A percentile compares a stretch with the other conserved stretches of the same genome.
phyloP scores from a whole-genome alignment of 306 rosid species.

The Lathyrus aphaca region DNA sequence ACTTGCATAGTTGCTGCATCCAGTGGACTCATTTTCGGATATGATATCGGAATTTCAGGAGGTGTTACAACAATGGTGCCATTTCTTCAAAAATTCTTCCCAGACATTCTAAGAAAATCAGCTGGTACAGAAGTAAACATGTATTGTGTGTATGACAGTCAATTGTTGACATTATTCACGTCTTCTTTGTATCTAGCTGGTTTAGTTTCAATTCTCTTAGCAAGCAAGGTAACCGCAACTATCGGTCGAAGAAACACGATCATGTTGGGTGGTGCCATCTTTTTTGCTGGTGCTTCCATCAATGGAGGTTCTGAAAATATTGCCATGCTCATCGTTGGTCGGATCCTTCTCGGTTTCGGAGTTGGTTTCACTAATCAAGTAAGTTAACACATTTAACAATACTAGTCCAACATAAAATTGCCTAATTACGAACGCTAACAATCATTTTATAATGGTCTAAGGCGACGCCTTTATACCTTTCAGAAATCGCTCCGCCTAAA shows the following conservation, averaged over 20 bases:
- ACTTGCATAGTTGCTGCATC: constrained; percentile 68
- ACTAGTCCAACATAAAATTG: not conserved
- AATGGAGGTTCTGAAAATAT: constrained; percentile 69
- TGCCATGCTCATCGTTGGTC: constrained; percentile 65
- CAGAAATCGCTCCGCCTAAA: constrained; percentile 72
- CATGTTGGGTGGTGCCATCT: constrained; percentile 63
- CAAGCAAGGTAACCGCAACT: constrained; percentile 51
- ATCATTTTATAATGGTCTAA: not conserved
- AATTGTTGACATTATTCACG: constrained; percentile 60
- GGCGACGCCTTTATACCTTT: constrained; percentile 70
- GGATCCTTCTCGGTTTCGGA: constrained; percentile 68
- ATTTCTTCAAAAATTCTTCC: constrained; percentile 63
- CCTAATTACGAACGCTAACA: too few species aligned
- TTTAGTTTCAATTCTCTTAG: constrained; percentile 47
- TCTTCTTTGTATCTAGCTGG: constrained; percentile 70
- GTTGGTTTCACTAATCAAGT: constrained; percentile 74
- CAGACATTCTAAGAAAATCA: constrained; percentile 51
- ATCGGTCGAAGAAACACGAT: constrained; percentile 58
- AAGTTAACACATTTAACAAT: constrained; percentile 14
- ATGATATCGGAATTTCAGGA: constrained; percentile 69
- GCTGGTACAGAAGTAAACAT: constrained; percentile 47
- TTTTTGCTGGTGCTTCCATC: constrained; percentile 57
- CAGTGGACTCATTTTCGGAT: constrained; percentile 64
- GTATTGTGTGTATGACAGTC: constrained; percentile 69
- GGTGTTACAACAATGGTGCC: constrained; percentile 70